Conservation (phyloP, 2,329 filamentous ascomycete genomes). For the Pseudocercospora musae region DNA sequence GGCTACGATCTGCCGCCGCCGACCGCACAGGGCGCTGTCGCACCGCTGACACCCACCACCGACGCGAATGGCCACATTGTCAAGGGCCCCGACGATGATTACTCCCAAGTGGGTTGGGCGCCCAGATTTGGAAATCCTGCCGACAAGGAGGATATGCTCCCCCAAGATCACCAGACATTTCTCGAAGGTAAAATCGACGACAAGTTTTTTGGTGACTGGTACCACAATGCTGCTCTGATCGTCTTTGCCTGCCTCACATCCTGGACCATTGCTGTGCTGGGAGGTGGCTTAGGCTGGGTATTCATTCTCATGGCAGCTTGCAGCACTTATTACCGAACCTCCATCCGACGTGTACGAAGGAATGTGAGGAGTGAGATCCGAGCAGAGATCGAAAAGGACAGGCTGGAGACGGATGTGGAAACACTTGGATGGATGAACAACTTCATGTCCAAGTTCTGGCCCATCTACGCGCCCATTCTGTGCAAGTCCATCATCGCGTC, state of each 20-base stretch:
- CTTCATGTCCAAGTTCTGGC: conserved; percentile 98
- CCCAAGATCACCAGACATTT: conserved; percentile 80
- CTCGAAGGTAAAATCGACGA: conserved; percentile 81
- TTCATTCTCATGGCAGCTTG: conserved; percentile 90
- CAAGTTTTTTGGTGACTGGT: conserved; percentile 96
- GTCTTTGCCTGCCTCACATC: conserved; percentile 86
- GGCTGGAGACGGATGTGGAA: conserved; percentile 84
- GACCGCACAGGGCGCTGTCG: conserved; percentile 65
- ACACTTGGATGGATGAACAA: conserved; percentile 99
- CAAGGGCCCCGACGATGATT: conserved; percentile 50
- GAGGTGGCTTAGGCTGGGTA: conserved; percentile 89
- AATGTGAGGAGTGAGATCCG: conserved; percentile 95
- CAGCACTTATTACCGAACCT: conserved; percentile 94
- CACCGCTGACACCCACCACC: conserved; percentile 49
- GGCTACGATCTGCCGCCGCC: conserved; percentile 76
- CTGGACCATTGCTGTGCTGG: conserved; percentile 84
- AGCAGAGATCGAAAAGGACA: conserved; percentile 81
- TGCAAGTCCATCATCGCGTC: conserved; percentile 89
- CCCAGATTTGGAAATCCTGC: conserved; percentile 73
- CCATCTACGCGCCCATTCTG: conserved; percentile 92
- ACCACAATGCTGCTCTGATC: conserved; percentile 93
- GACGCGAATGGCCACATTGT: conserved; percentile 50
- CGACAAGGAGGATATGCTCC: conserved; percentile 50
- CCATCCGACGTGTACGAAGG: conserved; percentile 83
- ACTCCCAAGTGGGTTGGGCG: conserved; percentile 73